These are phyloP conservation scores for Hemisphaericaspora subhashii DNA, from an alignment of 1,139 yeast genomes.

Conservation along the genomic window DNA sequence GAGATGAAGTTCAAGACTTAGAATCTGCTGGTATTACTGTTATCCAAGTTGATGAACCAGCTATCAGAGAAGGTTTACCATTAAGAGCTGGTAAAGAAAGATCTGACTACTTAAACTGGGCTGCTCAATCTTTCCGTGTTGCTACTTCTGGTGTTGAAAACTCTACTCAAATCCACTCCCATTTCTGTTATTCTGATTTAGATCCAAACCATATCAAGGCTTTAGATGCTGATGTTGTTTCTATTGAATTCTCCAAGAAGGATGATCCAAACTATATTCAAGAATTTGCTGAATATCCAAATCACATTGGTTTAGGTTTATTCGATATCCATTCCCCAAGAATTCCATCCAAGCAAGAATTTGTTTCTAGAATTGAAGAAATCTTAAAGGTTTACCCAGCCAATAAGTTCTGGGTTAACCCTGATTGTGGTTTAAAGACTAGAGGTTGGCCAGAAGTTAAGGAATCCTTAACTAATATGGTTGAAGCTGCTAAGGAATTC, in stretches of 20 bases:
- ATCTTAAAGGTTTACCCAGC: conserved; percentile 97
- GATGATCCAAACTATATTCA: conserved; percentile 97
- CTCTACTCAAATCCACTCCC: conserved; percentile 97
- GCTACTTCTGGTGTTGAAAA: conserved; percentile 98
- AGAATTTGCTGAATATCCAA: conserved; percentile 97
- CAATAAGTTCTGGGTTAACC: conserved; percentile 99
- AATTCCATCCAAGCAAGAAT: conserved; percentile 96
- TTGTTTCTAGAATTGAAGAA: conserved; percentile 88
- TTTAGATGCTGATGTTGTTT: conserved; percentile 98
- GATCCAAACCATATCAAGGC: conserved; percentile 99
- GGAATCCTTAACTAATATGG: conserved; percentile 94
- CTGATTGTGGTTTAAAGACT: conserved; percentile 99
- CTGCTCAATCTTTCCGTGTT: conserved; percentile 99
- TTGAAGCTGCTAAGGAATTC: conserved; percentile 96
- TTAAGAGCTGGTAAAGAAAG: conserved; percentile 97
- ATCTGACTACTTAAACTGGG: conserved; percentile 96
- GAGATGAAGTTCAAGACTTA: conserved; percentile 97
- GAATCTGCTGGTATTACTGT: conserved; percentile 98
- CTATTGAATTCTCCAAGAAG: conserved; percentile 99
- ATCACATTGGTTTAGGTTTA: conserved; percentile 98
- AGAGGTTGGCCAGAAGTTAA: conserved; percentile 92
- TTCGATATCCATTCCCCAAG: conserved; percentile 99
- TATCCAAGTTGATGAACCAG: conserved; percentile 99
- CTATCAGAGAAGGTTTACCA: conserved; percentile 99
- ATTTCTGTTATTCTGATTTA: conserved; percentile 99